These are phyloP conservation scores for Astragalus glycyphyllos DNA, from an alignment of 306 rosid species.

Conservation along the genomic window DNA sequence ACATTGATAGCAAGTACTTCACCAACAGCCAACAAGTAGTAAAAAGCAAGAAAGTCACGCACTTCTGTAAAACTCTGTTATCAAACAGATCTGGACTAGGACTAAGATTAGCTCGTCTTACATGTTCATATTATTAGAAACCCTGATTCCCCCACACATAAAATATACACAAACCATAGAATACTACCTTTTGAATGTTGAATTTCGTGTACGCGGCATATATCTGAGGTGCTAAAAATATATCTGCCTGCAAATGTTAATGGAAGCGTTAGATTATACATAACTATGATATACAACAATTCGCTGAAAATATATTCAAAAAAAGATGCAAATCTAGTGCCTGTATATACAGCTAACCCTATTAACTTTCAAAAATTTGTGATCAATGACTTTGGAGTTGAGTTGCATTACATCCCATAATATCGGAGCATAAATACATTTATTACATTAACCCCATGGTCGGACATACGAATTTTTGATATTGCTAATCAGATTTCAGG, in stretches of 20 bases:
- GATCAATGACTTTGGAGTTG: slow-evolving; percentile 30
- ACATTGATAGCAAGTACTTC: slow-evolving; percentile 2
- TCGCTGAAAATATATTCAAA: slow-evolving; percentile 24
- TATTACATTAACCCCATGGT: slow-evolving; percentile 10
- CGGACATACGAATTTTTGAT: slow-evolving; percentile 14
- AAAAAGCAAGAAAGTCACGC: slow-evolving; percentile 4
- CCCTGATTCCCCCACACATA: slow-evolving; percentile 7
- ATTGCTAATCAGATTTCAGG: not conserved
- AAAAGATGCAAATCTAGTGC: slow-evolving; percentile 21
- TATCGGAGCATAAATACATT: slow-evolving; percentile 14
- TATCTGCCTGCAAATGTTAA: slow-evolving; percentile 82
- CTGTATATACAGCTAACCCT: slow-evolving; percentile 23
- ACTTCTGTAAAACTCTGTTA: slow-evolving; percentile 5
- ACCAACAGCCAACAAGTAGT: slow-evolving; percentile 20
- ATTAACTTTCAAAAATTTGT: slow-evolving; percentile 17
- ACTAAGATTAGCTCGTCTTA: slow-evolving; percentile 12
- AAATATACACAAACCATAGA: not conserved
- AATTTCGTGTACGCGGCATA: slow-evolving; percentile 46
- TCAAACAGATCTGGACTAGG: slow-evolving; percentile 17
- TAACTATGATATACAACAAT: slow-evolving; percentile 19
- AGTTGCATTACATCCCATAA: slow-evolving; percentile 12
- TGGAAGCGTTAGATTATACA: slow-evolving; percentile 27
- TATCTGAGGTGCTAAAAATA: slow-evolving; percentile 88
- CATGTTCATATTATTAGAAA: not conserved
- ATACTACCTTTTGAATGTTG: slow-evolving; percentile 70